Conservation (phyloP, 345 rosid species). For the Hibiscus trionum region DNA sequence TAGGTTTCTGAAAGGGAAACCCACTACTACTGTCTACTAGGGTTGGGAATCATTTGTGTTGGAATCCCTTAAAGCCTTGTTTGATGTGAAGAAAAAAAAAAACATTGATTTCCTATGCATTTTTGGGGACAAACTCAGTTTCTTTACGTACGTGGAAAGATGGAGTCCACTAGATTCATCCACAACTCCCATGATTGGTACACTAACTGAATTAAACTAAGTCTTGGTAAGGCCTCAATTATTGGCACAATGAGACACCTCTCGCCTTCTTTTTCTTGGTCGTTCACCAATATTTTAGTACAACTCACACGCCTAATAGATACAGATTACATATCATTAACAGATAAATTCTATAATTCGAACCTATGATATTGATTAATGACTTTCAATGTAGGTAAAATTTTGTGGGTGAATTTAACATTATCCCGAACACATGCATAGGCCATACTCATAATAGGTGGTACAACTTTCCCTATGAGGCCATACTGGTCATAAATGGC, state of each 20-base stretch:
- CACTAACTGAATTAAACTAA: constrained; percentile 37
- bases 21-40: constrained; percentile 24
- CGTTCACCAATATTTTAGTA: background rate
- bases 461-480: constrained; percentile 7
- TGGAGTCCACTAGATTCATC: constrained; percentile 45
- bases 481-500: constrained; percentile 2
- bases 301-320: too few relatives aligned
- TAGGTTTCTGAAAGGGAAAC: constrained; percentile 52
- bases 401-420: background rate
- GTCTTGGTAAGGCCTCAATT: constrained; percentile 33
- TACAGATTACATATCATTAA: too few relatives aligned
- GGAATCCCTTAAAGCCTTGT: constrained; percentile 49
- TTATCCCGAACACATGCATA: background rate
- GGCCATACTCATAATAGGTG: too few relatives aligned
- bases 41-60: constrained; percentile 32
- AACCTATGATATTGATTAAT: too few relatives aligned
- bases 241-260: constrained; percentile 26
- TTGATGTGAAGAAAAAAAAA: constrained; percentile 27
- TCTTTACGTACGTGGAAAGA: constrained; percentile 60
- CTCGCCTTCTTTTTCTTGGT: background rate
- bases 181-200: constrained; percentile 41
- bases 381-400: too few relatives aligned
- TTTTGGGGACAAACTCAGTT: constrained; percentile 29
- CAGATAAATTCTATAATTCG: too few relatives aligned
- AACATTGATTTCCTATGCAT: constrained; percentile 29